Conservation (phyloP, 2,329 filamentous ascomycete genomes). For the Trichoderma arundinaceum region DNA sequence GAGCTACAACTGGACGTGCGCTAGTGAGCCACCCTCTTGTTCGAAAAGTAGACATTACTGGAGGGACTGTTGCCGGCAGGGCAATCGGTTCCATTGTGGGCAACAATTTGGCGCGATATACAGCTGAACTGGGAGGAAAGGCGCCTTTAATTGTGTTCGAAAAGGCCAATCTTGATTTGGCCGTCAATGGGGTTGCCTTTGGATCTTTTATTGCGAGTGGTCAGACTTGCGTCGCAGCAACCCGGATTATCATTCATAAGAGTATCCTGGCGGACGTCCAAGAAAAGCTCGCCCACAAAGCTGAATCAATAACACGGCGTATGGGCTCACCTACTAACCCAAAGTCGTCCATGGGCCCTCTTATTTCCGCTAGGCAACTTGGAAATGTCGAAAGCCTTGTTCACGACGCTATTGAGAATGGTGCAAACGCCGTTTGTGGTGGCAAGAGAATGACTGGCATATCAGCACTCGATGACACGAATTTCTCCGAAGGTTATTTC, state of each 20-base stretch:
- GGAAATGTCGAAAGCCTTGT: slow-evolving; percentile 70
- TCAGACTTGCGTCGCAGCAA: slow-evolving; percentile 70
- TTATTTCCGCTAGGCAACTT: slow-evolving; percentile 68
- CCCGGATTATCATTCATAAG: slow-evolving; percentile 75
- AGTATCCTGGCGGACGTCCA: slow-evolving; percentile 69
- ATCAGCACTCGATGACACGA: slow-evolving; percentile 56
- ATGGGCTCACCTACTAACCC: slow-evolving; percentile 64
- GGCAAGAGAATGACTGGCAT: slow-evolving; percentile 54
- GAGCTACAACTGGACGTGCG: slow-evolving; percentile 57
- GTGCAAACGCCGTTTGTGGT: slow-evolving; percentile 48
- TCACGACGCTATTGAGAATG: slow-evolving; percentile 63
- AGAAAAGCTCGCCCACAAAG: slow-evolving; percentile 66
- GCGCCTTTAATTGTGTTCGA: slow-evolving; percentile 71
- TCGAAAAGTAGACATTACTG: slow-evolving; percentile 76
- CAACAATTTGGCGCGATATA: slow-evolving; percentile 71
- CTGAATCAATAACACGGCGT: slow-evolving; percentile 57
- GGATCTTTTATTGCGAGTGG: slow-evolving; percentile 62
- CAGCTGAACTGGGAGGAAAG: slow-evolving; percentile 75
- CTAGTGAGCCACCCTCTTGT: slow-evolving; percentile 59
- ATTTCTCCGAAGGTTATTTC: slow-evolving; percentile 70
- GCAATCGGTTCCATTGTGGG: slow-evolving; percentile 70
- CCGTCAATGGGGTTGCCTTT: slow-evolving; percentile 71
- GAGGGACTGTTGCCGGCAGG: slow-evolving; percentile 72
- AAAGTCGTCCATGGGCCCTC: slow-evolving; percentile 66
- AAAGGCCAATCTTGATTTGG: slow-evolving; percentile 67